Base-by-base conservation (phyloP, 2,329 filamentous ascomycete species). In the Nakataea oryzae region DNA sequence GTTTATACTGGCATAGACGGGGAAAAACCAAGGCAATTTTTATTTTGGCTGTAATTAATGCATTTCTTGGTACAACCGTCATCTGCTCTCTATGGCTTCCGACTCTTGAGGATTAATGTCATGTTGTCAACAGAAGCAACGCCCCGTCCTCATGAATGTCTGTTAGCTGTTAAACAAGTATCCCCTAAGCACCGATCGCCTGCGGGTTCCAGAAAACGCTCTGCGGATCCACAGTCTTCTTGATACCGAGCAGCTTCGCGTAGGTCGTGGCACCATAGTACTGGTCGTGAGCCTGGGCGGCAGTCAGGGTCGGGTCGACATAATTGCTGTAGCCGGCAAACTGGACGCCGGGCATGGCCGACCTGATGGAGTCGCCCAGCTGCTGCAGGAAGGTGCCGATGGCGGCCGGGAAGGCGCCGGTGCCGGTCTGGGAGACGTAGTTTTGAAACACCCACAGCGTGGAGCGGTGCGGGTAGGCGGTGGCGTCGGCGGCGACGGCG, bases 281-380 rank as follows among this genome's bases (percentile, higher is more conserved):
- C 65, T 79, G 68, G 63, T 76, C 68, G 65, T 80, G 76, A 3
- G 81, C 81, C n/a, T 73, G 73, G 2, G 72, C 72, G n/a, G 75
- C 72, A 67, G 74, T 73, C 63, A 82, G 72, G 56, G 71, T 74
- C 0, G 80, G 75, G 66, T 84, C 81, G 4, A 80, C 76, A 61
- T 83, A 84, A 72, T 83, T 83, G 65, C 79, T 72, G 65, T 83
- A 84, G 63, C 78, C 78, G 24, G 78, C 79, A 70, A 79, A 80
- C 9, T 71, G 66, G 1, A 70, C 73, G 47, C 73, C 66, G 14
- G 70, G 61, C 26, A 72, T 65, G 32, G 68, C 67, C 11, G 66
- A 63, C 3, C 67, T 70, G 60, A 73, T 70, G n/a, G 65, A 60
- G 61, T 74, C 70, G 64, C 77, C 75, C 68, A 79, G 74, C 60